Evolutionary conservation across 345 rosid genomes (phyloP).

Genomic region (Brassica rapa): DNA sequence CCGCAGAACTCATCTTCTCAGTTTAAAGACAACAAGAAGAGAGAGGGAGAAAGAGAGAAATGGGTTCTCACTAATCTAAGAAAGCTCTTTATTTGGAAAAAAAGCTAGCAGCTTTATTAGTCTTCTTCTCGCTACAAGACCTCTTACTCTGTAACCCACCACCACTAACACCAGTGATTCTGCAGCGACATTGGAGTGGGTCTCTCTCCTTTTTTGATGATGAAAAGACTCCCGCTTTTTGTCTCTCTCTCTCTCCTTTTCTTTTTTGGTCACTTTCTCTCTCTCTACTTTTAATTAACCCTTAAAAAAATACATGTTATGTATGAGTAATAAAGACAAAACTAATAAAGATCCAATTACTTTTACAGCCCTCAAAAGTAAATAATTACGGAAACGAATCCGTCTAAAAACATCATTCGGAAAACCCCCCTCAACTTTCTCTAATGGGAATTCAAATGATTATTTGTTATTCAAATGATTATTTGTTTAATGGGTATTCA

Average conservation of each 20-base stretch:
- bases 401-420: background rate
- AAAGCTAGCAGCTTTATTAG: conserved; percentile 35
- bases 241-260: conserved; percentile 15
- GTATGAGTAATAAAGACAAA: background rate
- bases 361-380: background rate
- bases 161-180: conserved; percentile 44
- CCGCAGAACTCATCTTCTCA: conserved; percentile 38
- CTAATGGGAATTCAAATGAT: conserved; percentile 20
- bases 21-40: conserved; percentile 24
- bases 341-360: background rate
- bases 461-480: conserved; percentile 11
- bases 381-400: conserved; percentile 25
- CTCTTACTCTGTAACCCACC: conserved; percentile 29
- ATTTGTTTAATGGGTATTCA: conserved; percentile 25
- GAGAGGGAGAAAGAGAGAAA: background rate
- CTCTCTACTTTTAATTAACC: conserved; percentile 28
- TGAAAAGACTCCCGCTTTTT: conserved; percentile 34
- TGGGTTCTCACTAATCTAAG: conserved; percentile 23
- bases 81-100: conserved; percentile 23
- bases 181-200: conserved; percentile 42
- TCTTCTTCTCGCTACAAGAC: conserved; percentile 14
- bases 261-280: conserved; percentile 22
- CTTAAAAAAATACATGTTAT: conserved; percentile 11
- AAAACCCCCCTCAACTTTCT: background rate
- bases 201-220: conserved; percentile 42